A percentile compares a stretch with the other conserved stretches of the same genome.
Evolutionary conservation across 768 basidiomycete genomes (phyloP).

Genomic region (Amyloporia xantha): DNA sequence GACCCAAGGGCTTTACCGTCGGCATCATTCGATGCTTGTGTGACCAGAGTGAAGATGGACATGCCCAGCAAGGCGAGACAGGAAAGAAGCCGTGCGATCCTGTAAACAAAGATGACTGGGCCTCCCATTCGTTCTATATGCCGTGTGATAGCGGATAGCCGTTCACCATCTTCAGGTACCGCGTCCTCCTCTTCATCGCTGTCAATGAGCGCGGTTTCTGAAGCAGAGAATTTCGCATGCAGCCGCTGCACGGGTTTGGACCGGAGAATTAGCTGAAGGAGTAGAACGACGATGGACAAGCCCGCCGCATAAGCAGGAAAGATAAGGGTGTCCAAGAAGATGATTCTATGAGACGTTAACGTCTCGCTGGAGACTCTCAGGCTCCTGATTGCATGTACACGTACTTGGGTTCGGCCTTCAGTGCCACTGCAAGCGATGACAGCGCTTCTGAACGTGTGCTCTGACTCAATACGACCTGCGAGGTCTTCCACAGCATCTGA

Average conservation of each 20-base stretch:
- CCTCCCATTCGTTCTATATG: conserved; percentile 43
- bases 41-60: conserved; percentile 42
- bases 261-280: conserved; percentile 11
- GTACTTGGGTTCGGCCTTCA: background rate
- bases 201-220: background rate
- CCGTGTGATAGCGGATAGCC: conserved; percentile 7
- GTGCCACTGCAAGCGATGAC: background rate
- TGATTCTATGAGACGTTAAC: background rate
- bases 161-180: background rate
- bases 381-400: background rate
- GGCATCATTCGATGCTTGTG: conserved; percentile 29
- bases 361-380: too few relatives aligned
- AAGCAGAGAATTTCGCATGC: conserved; percentile 3
- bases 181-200: conserved; percentile 5
- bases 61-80: conserved; percentile 15
- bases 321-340: conserved; percentile 10
- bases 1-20: conserved; percentile 13
- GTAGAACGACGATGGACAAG: conserved; percentile 7
- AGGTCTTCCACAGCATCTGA: background rate
- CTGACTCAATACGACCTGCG: background rate
- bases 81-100: conserved; percentile 34
- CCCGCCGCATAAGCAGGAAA: conserved; percentile 8
- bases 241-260: conserved; percentile 4
- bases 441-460: background rate
- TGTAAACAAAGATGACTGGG: conserved; percentile 38